Conservation (phyloP, 2,329 filamentous ascomycete genomes). For the Monosporascus ibericus region DNA sequence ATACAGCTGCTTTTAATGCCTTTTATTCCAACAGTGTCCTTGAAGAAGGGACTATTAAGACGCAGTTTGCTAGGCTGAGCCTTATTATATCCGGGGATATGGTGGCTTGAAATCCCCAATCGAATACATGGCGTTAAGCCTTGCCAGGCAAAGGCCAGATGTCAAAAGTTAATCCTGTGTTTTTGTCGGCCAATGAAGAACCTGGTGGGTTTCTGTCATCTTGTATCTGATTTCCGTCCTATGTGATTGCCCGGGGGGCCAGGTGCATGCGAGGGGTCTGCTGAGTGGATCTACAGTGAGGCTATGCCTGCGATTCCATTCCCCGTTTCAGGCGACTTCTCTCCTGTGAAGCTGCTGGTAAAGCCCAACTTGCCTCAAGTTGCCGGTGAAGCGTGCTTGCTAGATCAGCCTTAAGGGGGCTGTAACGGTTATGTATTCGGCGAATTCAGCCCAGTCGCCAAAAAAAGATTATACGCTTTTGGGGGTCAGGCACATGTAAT, state of each 20-base stretch:
- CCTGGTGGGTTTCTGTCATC: background rate
- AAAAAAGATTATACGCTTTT: background rate
- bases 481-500: background rate
- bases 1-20: too few species aligned
- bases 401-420: background rate
- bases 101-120: background rate
- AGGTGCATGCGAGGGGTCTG: background rate
- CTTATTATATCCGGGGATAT: background rate
- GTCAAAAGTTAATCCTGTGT: background rate
- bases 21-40: too few species aligned
- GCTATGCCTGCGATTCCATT: background rate
- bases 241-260: background rate
- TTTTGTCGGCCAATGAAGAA: background rate
- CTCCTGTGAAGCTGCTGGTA: background rate
- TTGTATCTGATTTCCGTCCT: background rate
- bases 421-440: background rate
- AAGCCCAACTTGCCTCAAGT: background rate
- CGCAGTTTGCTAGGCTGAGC: background rate
- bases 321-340: background rate
- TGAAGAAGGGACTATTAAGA: too few species aligned
- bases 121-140: background rate
- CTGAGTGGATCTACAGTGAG: background rate
- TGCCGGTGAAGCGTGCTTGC: background rate
- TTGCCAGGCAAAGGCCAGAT: background rate
- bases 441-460: background rate